Base-by-base conservation (phyloP, 495 filamentous ascomycete genomes). In the Daldinia bambusicola region DNA sequence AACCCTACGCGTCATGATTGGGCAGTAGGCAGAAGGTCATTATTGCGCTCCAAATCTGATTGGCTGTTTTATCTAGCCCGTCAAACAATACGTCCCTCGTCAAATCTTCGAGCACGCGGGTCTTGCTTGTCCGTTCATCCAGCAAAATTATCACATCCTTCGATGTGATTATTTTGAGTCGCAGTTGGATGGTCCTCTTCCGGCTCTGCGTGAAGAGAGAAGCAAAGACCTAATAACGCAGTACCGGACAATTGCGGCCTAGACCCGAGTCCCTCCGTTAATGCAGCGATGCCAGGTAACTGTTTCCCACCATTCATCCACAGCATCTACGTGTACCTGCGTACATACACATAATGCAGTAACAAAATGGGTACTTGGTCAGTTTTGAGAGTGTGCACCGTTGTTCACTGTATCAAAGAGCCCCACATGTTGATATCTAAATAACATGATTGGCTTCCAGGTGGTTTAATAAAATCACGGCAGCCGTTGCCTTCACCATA, bases 1-100 rank as follows among this genome's bases (percentile, higher is more conserved):
- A 61, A 20, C 45, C 71, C 56, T 61, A 74, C 75, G 75, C 75
- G 75, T 77, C 70, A 77, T 75, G 70, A 77, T 77, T 77, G 75
- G 75, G 60, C 43, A 56, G 50, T 53, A 12, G 34, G 5, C 40
- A 14, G 66, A 52, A 52, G 63, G 62, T 67, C 70, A 58, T 65
- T 67, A 75, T 71, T 77, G 75, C 75, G 75, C 69, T 77, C 73
- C 31, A 62, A 31, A 50, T 67, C 51, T 77, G 70, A 75, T 77
- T 77, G 75, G 75, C 65, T 63, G 36, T 48, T 36, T 43, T 48
- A 63, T 74, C 66, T 53, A 53, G 50, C 48, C 41, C 32, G 71
- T 66, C 65, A 72, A 72, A 72, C 70, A 69, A 57, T 58, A 60
- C 55, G 69, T 64, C 59, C 50, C 51, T 62, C 51, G 57, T 68